A percentile compares a stretch with the other conserved stretches of the same genome.
phyloP scores from a whole-genome alignment of 2,329 filamentous ascomycete genomes.

The Cyphellophora attinorum region DNA sequence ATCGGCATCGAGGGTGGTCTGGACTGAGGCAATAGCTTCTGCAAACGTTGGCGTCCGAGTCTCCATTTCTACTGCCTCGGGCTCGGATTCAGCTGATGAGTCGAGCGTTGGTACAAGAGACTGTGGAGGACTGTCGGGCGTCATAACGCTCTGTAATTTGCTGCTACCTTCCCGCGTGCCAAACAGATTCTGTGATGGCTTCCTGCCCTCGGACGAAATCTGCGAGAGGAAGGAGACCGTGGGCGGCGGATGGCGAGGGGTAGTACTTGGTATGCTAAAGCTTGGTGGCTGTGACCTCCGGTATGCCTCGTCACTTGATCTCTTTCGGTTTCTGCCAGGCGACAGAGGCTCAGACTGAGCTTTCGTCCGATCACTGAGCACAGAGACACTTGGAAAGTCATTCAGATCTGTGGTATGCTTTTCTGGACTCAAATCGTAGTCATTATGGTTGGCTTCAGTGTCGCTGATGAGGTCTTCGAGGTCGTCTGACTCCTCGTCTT shows the following conservation, averaged over 20 bases:
- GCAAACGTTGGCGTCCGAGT: conserved; percentile 5
- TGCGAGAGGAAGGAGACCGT: neutral
- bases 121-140: neutral
- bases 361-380: conserved; percentile 1
- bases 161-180: neutral
- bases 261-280: neutral
- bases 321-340: conserved; percentile 7
- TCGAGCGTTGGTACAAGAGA: too few species aligned
- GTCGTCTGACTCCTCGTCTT: too few species aligned
- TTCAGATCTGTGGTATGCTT: too few species aligned
- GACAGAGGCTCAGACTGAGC: conserved; percentile 6
- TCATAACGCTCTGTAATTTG: conserved; percentile 1
- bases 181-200: neutral
- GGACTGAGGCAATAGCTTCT: conserved; percentile 12
- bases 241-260: neutral
- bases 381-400: too few species aligned
- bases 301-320: conserved; percentile 15
- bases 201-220: neutral
- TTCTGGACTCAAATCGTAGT: too few species aligned
- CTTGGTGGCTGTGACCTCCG: conserved; percentile 1
- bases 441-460: too few species aligned
- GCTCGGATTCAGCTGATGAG: too few species aligned
- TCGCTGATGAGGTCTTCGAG: too few species aligned
- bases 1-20: conserved; percentile 13
- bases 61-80: too few species aligned